phyloP scores from a whole-genome alignment of 1,139 yeast species.

The Yamadazyma sp. region DNA sequence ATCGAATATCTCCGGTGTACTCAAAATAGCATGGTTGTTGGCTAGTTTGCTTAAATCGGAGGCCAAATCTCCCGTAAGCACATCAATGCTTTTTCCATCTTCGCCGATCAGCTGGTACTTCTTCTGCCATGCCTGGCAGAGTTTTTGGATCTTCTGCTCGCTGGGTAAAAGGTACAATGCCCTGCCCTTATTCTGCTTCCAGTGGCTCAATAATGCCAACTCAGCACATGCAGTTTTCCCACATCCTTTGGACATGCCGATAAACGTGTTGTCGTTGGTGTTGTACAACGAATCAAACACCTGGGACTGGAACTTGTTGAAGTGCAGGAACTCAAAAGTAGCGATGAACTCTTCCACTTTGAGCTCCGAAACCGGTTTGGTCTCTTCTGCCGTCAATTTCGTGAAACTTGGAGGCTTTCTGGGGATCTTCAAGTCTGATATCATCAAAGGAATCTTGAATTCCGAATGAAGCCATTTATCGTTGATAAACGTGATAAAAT shows the following conservation, averaged over 20 bases:
- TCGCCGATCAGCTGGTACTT: slow-evolving; percentile 35
- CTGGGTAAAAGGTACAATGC: slow-evolving; percentile 68
- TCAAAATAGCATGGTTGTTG: slow-evolving; percentile 63
- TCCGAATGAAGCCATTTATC: slow-evolving; percentile 86
- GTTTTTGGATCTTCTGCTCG: slow-evolving; percentile 51
- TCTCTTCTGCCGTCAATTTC: slow-evolving; percentile 46
- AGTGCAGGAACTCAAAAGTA: slow-evolving; percentile 46
- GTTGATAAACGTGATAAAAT: slow-evolving; percentile 69
- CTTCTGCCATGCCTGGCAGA: slow-evolving; percentile 51
- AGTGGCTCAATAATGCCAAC: slow-evolving; percentile 67
- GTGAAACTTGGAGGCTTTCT: slow-evolving; percentile 68
- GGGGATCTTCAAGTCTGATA: slow-evolving; percentile 61
- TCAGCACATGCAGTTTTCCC: slow-evolving; percentile 78
- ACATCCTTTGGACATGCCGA: slow-evolving; percentile 74
- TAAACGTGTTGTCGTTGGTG: slow-evolving; percentile 56
- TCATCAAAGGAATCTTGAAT: slow-evolving; percentile 57
- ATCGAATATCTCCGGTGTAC: slow-evolving; percentile 81
- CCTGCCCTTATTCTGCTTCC: slow-evolving; percentile 59
- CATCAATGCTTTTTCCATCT: slow-evolving; percentile 47
- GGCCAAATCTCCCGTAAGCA: slow-evolving; percentile 62
- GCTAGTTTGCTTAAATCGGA: slow-evolving; percentile 57
- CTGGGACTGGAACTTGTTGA: slow-evolving; percentile 77
- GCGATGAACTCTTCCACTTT: slow-evolving; percentile 45
- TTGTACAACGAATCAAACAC: slow-evolving; percentile 60
- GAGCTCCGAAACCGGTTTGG: slow-evolving; percentile 48